phyloP scores from a whole-genome alignment of 805 yeast genomes.

The Pichia nakasei region DNA sequence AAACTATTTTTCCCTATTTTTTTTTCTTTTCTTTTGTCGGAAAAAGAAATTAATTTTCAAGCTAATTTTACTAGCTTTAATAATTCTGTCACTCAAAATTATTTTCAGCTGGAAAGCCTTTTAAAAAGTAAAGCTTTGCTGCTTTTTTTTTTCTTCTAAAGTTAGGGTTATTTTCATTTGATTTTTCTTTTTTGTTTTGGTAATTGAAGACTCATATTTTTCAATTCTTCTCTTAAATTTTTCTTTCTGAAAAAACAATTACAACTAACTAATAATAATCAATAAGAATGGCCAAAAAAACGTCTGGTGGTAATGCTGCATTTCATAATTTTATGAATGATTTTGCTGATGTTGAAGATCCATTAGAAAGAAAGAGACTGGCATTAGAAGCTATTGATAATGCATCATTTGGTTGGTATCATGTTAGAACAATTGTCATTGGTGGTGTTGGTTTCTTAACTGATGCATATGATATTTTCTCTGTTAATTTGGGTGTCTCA shows the following conservation, averaged over 20 bases:
- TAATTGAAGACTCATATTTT: too few relatives aligned
- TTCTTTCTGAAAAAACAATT: background rate
- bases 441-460: conserved; percentile 96
- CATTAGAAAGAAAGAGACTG: conserved; percentile 76
- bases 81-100: background rate
- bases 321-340: conserved; percentile 76
- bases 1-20: background rate
- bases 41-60: too few relatives aligned
- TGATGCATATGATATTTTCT: conserved; percentile 88
- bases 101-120: background rate
- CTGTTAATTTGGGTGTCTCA: conserved; percentile 73
- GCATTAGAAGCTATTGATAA: conserved; percentile 80
- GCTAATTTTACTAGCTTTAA: too few relatives aligned
- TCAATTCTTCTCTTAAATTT: background rate
- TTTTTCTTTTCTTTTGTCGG: too few relatives aligned
- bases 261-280: background rate
- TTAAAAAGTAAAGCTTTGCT: background rate
- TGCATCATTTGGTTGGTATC: conserved; percentile 76
- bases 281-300: conserved; percentile 20
- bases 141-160: background rate
- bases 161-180: background rate
- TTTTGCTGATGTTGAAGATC: conserved; percentile 75
- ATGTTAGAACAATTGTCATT: conserved; percentile 69
- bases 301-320: conserved; percentile 76
- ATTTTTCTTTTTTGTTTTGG: background rate